phyloP scores from a whole-genome alignment of 2,329 filamentous ascomycete species.

The Fusarium pseudograminearum region DNA sequence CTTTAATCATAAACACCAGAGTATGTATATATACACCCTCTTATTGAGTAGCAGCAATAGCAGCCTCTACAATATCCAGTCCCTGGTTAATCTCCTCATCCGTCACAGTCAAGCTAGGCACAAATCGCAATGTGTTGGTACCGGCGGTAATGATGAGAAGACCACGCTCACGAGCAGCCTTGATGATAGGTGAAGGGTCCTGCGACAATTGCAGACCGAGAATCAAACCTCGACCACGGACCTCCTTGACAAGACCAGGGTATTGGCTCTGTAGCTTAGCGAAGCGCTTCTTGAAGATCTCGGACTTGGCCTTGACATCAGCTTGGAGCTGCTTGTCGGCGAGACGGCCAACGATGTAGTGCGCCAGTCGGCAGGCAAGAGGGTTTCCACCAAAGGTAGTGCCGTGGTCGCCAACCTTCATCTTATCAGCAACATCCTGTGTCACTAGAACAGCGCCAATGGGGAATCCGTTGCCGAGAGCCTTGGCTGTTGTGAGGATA shows the following conservation, averaged over 20 bases:
- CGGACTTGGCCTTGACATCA: slow-evolving; percentile 74
- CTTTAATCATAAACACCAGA: slow-evolving; percentile 1
- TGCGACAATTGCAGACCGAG: slow-evolving; percentile 84
- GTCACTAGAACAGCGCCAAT: slow-evolving; percentile 77
- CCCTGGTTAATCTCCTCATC: slow-evolving; percentile 84
- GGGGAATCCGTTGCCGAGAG: slow-evolving; percentile 95
- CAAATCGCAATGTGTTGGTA: slow-evolving; percentile 90
- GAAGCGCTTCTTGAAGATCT: slow-evolving; percentile 63
- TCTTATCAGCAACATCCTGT: slow-evolving; percentile 56
- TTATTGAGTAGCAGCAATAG: slow-evolving; percentile 62
- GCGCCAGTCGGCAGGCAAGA: slow-evolving; percentile 83
- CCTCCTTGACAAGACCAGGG: slow-evolving; percentile 80
- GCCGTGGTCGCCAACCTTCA: slow-evolving; percentile 80
- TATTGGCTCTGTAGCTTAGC: slow-evolving; percentile 60
- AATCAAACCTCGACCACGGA: slow-evolving; percentile 86
- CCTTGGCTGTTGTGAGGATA: slow-evolving; percentile 93
- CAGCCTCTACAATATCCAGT: slow-evolving; percentile 78
- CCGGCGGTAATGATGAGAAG: slow-evolving; percentile 92
- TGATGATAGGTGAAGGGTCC: slow-evolving; percentile 80
- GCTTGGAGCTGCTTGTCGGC: slow-evolving; percentile 77
- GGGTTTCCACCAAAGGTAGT: slow-evolving; percentile 96
- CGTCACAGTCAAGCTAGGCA: slow-evolving; percentile 85
- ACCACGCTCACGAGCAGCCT: slow-evolving; percentile 87
- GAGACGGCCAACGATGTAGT: slow-evolving; percentile 85
- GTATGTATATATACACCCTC: not conserved